phyloP scores from a whole-genome alignment of 768 basidiomycete genomes.

The Asterophora lycoperdoides region DNA sequence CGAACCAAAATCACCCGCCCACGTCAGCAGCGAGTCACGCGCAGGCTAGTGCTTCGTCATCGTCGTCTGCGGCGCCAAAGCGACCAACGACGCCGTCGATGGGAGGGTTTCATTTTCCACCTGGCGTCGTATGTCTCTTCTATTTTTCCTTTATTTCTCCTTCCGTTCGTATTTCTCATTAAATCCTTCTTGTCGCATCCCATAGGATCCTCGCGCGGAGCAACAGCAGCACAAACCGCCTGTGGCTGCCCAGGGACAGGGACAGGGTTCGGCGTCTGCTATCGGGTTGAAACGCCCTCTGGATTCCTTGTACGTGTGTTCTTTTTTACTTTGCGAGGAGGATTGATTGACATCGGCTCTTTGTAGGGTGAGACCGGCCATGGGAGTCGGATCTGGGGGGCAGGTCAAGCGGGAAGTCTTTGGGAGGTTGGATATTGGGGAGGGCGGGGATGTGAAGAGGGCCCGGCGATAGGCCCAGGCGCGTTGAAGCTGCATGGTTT shows the following conservation, averaged over 20 bases:
- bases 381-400: no score
- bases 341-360: no score
- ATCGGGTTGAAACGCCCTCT: slow-evolving; percentile 30
- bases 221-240: slow-evolving; percentile 4
- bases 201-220: slow-evolving; percentile 15
- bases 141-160: background rate
- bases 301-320: slow-evolving; percentile 28
- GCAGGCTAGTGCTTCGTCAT: background rate
- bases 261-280: slow-evolving; percentile 11
- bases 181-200: background rate
- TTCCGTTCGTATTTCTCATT: background rate
- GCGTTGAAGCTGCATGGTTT: no score
- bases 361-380: no score
- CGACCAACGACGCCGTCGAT: slow-evolving; percentile 33
- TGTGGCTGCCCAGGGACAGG: slow-evolving; percentile 8
- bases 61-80: slow-evolving; percentile 7
- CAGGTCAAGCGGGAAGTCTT: no score
- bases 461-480: no score
- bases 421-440: no score
- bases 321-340: no score
- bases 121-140: slow-evolving; percentile 36
- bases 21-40: no score
- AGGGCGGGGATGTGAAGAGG: no score
- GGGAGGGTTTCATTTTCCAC: slow-evolving; percentile 48
- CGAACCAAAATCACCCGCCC: no score